phyloP scores from a whole-genome alignment of 2,329 filamentous ascomycete species.

The Pseudogymnoascus sp. region DNA sequence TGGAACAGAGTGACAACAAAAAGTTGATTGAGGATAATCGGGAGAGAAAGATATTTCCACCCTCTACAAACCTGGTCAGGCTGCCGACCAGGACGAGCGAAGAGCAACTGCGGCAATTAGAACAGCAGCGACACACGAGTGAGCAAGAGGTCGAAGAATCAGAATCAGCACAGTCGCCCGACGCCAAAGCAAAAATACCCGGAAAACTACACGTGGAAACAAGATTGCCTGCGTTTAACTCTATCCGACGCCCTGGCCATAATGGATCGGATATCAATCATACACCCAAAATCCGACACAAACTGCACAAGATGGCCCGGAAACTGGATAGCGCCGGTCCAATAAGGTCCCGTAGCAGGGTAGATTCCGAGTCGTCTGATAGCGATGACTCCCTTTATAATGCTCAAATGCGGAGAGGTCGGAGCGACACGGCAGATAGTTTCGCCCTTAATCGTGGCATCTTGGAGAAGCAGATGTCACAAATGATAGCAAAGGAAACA shows the following conservation, averaged over 20 bases:
- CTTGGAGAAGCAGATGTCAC: conserved; percentile 55
- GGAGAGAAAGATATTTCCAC: conserved; percentile 65
- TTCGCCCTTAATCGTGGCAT: conserved; percentile 45
- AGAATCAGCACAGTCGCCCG: conserved; percentile 7
- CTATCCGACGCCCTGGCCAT: conserved; percentile 20
- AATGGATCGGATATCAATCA: neutral
- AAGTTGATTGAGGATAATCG: conserved; percentile 72
- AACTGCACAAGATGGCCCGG: neutral
- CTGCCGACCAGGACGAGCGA: neutral
- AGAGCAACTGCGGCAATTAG: neutral
- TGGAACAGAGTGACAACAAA: conserved; percentile 77
- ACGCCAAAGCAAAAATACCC: conserved; percentile 14
- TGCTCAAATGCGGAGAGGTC: conserved; percentile 32
- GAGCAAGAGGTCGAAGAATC: neutral
- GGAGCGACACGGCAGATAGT: conserved; percentile 39
- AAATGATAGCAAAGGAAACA: conserved; percentile 51
- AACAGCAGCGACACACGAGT: neutral
- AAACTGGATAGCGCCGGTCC: conserved; percentile 22
- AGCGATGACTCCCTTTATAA: conserved; percentile 41
- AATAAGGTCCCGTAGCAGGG: conserved; percentile 42
- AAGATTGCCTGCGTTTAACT: conserved; percentile 29
- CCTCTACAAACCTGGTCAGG: conserved; percentile 21
- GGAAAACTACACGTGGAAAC: conserved; percentile 24
- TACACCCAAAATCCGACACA: neutral
- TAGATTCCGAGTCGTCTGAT: conserved; percentile 55